A percentile compares a stretch with the other conserved stretches of the same genome.
phyloP scores from a whole-genome alignment of 805 yeast genomes.

The Wickerhamiella vanderwaltii region DNA sequence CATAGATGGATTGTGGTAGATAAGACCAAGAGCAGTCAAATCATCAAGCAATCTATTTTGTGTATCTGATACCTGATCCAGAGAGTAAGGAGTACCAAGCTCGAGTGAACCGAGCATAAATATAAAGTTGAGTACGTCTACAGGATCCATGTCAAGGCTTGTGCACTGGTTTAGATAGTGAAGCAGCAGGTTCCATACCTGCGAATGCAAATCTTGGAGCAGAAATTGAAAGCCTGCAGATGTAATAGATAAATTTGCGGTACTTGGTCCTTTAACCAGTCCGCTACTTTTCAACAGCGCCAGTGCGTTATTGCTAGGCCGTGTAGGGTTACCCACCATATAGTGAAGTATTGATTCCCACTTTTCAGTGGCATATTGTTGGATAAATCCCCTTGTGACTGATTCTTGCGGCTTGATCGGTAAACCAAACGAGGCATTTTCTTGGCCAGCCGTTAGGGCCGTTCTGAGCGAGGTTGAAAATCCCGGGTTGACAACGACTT shows the following conservation, averaged over 20 bases:
- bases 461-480: conserved; percentile 66
- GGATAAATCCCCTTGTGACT: conserved; percentile 45
- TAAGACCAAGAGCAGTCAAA: conserved; percentile 80
- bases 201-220: conserved; percentile 84
- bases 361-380: conserved; percentile 65
- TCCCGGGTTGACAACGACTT: conserved; percentile 50
- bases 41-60: conserved; percentile 82
- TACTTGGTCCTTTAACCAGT: conserved; percentile 52
- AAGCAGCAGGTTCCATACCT: conserved; percentile 81
- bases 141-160: conserved; percentile 82
- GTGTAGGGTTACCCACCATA: conserved; percentile 68
- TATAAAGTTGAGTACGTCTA: conserved; percentile 85
- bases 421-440: conserved; percentile 63
- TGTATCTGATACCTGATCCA: conserved; percentile 58
- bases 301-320: conserved; percentile 75
- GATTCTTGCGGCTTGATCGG: conserved; percentile 44
- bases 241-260: conserved; percentile 49
- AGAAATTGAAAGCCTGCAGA: conserved; percentile 89
- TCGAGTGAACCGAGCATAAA: conserved; percentile 90
- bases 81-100: conserved; percentile 74
- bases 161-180: conserved; percentile 82
- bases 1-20: conserved; percentile 48
- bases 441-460: conserved; percentile 71
- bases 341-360: conserved; percentile 95
- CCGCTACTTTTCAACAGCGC: conserved; percentile 67